Base-by-base conservation (phyloP, 2,329 filamentous ascomycete species). In the Cadophora malorum region DNA sequence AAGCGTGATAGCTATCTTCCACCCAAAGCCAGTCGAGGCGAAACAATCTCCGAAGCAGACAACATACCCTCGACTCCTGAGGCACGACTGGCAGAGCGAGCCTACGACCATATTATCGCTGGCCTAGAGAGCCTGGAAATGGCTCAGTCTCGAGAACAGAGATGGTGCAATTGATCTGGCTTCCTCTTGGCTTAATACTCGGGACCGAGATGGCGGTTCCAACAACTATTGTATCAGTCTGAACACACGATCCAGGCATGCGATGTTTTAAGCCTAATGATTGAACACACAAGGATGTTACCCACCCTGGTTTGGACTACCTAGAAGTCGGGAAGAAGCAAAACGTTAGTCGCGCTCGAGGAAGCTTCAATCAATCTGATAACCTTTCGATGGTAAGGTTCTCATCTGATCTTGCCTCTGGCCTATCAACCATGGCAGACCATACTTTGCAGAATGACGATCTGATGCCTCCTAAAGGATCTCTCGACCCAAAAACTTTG, bases 21-120 rank as follows among this genome's bases (percentile, higher is more conserved):
- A 28, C 35, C 53, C 19, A 19, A n/a, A n/a, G n/a, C 16, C 28
- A 35, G 53, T 58, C 53, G n/a, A 58, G 35, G 23, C 4, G 2
- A 38, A 58, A 35, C 53, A 58, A 58, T 21, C 19, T 58, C 53
- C 31, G 53, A 33, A 4, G 16, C 25, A 58, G 53, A 38, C 23
- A 1, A 21, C 10, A 31, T 21, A 23, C 23, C 21, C 12, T 10
- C 49, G 14, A 33, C 31, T 33, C 52, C 12, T 14, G 2, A 58
- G 31, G 19, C 28, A 58, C 8, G 33, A n/a, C 28, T 38, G 53
- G 4, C 53, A 38, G n/a, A 45, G 16, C 35, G 12, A 28, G 28
- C 12, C 12, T 14, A 38, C 35, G 12, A 38, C 8, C 35, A 38
- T 38, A 9, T 38, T 14, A 38, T 14, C 12, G 35, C 12, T 38